A percentile compares a stretch with the other conserved stretches of the same genome.
These are phyloP conservation scores for Hymenoscyphus infarciens DNA, from an alignment of 2,329 filamentous ascomycete species.

Conservation along the genomic window DNA sequence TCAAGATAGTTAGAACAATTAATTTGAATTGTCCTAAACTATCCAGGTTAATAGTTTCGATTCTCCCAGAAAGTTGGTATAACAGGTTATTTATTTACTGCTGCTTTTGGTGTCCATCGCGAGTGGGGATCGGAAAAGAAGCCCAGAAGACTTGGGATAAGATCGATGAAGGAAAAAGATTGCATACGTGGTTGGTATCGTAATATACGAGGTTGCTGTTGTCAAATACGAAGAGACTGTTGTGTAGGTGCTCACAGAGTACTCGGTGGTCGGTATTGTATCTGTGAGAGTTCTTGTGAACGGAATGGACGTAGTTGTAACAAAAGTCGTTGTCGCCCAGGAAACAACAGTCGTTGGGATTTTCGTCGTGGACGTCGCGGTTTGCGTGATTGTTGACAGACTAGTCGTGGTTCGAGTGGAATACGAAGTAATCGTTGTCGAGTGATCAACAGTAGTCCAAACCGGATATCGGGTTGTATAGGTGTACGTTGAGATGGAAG, in stretches of 20 bases:
- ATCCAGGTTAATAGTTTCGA: too few species aligned
- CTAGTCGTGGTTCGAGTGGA: not conserved
- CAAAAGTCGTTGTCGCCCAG: not conserved
- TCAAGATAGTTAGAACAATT: too few species aligned
- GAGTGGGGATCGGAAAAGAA: too few species aligned
- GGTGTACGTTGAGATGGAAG: not conserved
- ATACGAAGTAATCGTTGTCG: not conserved
- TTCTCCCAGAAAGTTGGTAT: too few species aligned
- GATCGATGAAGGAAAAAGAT: too few species aligned
- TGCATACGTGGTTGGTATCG: not conserved
- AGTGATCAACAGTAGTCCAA: not conserved
- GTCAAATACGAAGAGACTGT: not conserved
- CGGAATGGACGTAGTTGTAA: not conserved
- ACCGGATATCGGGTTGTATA: not conserved
- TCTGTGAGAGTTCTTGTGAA: not conserved
- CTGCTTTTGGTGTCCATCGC: too few species aligned
- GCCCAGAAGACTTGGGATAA: too few species aligned
- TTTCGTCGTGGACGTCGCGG: not conserved
- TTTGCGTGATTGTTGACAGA: not conserved
- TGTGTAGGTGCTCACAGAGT: conserved; percentile 8
- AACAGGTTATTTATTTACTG: too few species aligned
- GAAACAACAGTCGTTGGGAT: not conserved
- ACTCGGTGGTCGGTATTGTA: not conserved
- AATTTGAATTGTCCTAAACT: too few species aligned
- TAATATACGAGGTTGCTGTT: not conserved